phyloP scores from a whole-genome alignment of 805 yeast genomes.

The Kodamaea kakaduensis region DNA sequence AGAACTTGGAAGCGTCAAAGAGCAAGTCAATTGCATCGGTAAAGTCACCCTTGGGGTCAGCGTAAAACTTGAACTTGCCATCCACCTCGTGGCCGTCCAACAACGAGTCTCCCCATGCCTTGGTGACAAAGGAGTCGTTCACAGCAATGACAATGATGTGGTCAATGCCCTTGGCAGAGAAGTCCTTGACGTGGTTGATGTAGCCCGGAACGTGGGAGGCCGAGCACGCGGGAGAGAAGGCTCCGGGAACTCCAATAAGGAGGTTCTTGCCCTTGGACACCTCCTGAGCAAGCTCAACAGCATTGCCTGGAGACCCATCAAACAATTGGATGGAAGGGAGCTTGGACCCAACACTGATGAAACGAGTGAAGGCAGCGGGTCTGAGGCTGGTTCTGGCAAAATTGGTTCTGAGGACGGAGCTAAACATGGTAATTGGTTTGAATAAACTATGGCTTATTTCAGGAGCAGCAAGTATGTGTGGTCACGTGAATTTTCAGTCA shows the following conservation, averaged over 20 bases:
- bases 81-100: conserved; percentile 19
- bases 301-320: conserved; percentile 64
- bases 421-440: conserved; percentile 4
- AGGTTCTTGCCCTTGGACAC: conserved; percentile 31
- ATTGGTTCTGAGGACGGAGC: conserved; percentile 6
- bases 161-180: conserved; percentile 63
- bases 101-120: conserved; percentile 64
- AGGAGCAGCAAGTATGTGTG: too few species aligned
- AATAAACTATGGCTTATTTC: background rate
- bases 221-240: conserved; percentile 78
- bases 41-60: conserved; percentile 79
- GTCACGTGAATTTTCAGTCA: too few species aligned
- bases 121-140: conserved; percentile 81
- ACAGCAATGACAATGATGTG: conserved; percentile 68
- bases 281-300: conserved; percentile 51
- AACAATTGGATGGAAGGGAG: conserved; percentile 57
- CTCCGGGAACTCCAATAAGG: conserved; percentile 50
- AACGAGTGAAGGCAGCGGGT: conserved; percentile 7
- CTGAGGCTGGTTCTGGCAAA: conserved; percentile 3
- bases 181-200: conserved; percentile 45
- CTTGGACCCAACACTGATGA: conserved; percentile 46
- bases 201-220: conserved; percentile 74
- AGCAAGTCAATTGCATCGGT: conserved; percentile 58
- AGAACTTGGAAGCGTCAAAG: conserved; percentile 72
- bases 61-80: conserved; percentile 53